Conservation (phyloP, 495 filamentous ascomycete genomes). For the Trichocladium antarcticum region DNA sequence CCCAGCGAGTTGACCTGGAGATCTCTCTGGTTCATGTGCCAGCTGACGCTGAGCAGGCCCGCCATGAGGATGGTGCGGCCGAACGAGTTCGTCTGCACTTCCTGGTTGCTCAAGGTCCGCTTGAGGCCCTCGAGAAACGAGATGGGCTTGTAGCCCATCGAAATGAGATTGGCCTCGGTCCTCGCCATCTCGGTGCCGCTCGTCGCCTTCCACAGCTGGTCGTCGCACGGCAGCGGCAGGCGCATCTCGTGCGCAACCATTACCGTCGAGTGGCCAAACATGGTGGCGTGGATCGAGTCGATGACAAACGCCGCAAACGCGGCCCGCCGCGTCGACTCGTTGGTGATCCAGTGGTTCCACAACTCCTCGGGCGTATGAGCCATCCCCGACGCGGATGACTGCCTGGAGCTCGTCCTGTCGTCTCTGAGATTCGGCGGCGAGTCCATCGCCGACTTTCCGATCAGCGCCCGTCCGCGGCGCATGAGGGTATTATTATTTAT, state of each 20-base stretch:
- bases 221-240: conserved; percentile 85
- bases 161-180: conserved; percentile 70
- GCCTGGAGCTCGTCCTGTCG: conserved; percentile 47
- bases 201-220: conserved; percentile 85
- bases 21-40: conserved; percentile 97
- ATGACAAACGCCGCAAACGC: conserved; percentile 94
- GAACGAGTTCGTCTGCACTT: conserved; percentile 86
- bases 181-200: conserved; percentile 79
- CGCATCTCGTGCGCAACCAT: conserved; percentile 97
- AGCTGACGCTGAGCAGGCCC: conserved; percentile 83
- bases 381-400: conserved; percentile 47
- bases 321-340: conserved; percentile 78
- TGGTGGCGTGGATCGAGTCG: conserved; percentile 91
- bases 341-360: conserved; percentile 95
- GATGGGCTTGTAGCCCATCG: conserved; percentile 73
- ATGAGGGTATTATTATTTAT: too few species aligned
- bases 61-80: conserved; percentile 94
- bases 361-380: conserved; percentile 70
- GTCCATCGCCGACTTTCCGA: conserved; percentile 79
- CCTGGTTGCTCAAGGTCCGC: conserved; percentile 74
- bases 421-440: conserved; percentile 75
- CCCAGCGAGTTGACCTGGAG: conserved; percentile 85
- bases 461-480: conserved; percentile 83
- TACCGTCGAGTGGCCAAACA: conserved; percentile 95
- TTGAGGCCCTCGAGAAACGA: conserved; percentile 90